Evolutionary conservation across 176 grass and related monocot genomes (phyloP), one percentile per base, ranked within the genome.

Genomic region (Juncus inflexus): DNA sequence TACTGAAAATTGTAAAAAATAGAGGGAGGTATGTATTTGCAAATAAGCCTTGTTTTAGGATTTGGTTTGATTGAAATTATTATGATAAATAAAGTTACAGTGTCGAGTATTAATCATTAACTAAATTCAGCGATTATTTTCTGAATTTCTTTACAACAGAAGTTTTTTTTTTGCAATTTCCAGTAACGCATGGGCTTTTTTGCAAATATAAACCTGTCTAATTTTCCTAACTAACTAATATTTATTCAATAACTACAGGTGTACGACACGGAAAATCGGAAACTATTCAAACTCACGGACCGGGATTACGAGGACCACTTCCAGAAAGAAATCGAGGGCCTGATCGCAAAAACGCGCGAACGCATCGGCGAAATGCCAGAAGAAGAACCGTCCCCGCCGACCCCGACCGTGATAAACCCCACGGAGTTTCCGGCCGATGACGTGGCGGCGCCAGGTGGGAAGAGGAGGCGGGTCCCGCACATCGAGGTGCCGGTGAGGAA

Each of bases 201-300:
- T 28, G 19, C 19, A 28, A 28, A 28, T 28, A 28, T 28, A 28
- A 28, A 28, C 19, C 19, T 28, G 19, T 28, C 19, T 28, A 28
- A 28, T 28, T 28, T 0, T 28, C 19, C 19, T 28, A 28, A 1
- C 19, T 28, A 28, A 28, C 19, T 28, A 28, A 28, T 28, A 28
- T 28, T 28, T 28, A 28, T 28, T 28, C 19, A 28, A 28, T 28
- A 28, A 28, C 19, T 28, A 28, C 19, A 28, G 19, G 85, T 92
- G 2, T 99, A 99, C 40, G 94, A 99, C 62, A 86, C 88, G 54
- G 80, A 84, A 62, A 81, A 85, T 12, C 90, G 81, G 68, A 99
- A 86, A 78, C 73, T 99, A 11, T 92, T 89, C 78, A 92, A 90
- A 66, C 76, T 92, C 59, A 99, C 88, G 35, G 94, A 99, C 70